Conservation (phyloP, 805 yeast genomes). For the Yueomyces sp. region DNA sequence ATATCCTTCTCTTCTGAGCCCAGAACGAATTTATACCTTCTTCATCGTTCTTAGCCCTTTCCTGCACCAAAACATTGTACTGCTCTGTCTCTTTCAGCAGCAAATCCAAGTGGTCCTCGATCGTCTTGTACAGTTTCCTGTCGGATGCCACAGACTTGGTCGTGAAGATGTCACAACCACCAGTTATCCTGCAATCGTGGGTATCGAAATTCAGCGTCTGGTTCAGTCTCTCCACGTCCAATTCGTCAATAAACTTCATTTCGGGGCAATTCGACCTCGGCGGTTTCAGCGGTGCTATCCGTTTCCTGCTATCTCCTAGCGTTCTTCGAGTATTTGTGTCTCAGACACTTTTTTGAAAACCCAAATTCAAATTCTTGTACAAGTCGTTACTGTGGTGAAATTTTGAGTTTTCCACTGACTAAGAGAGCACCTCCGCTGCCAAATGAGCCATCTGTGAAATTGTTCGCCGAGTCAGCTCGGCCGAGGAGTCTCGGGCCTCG, state of each 20-base stretch:
- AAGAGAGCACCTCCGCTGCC: too few species aligned
- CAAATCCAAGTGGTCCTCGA: conserved; percentile 65
- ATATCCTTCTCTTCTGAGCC: conserved; percentile 30
- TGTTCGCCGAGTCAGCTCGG: too few species aligned
- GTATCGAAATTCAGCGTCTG: conserved; percentile 74
- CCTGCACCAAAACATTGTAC: conserved; percentile 21
- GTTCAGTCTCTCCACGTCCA: conserved; percentile 83
- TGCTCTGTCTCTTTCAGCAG: conserved; percentile 27
- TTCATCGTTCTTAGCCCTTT: conserved; percentile 2
- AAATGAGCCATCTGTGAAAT: too few species aligned
- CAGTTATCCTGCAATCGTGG: conserved; percentile 61
- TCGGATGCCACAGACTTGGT: conserved; percentile 90
- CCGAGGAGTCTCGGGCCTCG: too few species aligned
- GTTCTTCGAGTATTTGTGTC: too few species aligned
- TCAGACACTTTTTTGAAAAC: too few species aligned
- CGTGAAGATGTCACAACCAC: conserved; percentile 87
- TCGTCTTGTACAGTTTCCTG: conserved; percentile 72
- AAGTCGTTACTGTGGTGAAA: too few species aligned
- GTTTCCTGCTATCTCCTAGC: too few species aligned
- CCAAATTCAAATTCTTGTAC: too few species aligned
- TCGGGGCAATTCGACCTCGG: not conserved
- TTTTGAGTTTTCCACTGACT: too few species aligned
- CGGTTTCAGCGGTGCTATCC: too few species aligned
- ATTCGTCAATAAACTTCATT: conserved; percentile 73
- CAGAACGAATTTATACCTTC: conserved; percentile 22